Evolutionary conservation across 805 yeast genomes (phyloP).

Genomic region (Ogataea pignaliae): DNA sequence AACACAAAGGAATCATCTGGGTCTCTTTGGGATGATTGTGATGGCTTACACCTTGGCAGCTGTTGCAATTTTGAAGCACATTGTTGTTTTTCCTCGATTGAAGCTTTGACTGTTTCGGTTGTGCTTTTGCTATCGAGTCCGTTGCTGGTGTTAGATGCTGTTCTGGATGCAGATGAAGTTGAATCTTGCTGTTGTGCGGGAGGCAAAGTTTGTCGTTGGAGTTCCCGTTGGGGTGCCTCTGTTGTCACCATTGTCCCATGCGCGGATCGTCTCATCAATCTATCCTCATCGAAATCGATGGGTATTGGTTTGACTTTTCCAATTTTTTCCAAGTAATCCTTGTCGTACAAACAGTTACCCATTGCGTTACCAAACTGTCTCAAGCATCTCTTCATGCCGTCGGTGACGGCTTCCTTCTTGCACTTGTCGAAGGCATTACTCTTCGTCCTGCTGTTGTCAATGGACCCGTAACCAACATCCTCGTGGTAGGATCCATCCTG

Average conservation of each 20-base stretch:
- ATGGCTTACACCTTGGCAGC: not conserved
- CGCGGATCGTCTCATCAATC: slow-evolving; percentile 26
- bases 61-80: not conserved
- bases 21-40: slow-evolving; percentile 2
- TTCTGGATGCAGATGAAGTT: not conserved
- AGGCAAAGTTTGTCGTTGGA: not conserved
- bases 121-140: not conserved
- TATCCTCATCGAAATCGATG: slow-evolving; percentile 25
- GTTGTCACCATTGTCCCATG: slow-evolving; percentile 8
- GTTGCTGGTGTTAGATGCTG: not conserved
- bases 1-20: slow-evolving; percentile 50
- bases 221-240: not conserved
- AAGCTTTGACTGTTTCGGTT: not conserved
- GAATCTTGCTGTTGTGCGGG: not conserved
- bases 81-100: not conserved
- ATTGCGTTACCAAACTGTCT: slow-evolving; percentile 75
- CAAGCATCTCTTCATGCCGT: slow-evolving; percentile 74
- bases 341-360: slow-evolving; percentile 83
- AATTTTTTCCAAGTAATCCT: slow-evolving; percentile 52
- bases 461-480: slow-evolving; percentile 70
- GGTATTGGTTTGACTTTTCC: slow-evolving; percentile 37
- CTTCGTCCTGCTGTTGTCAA: slow-evolving; percentile 64
- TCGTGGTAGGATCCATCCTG: slow-evolving; percentile 81
- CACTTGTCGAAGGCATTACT: slow-evolving; percentile 77
- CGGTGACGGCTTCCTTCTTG: slow-evolving; percentile 80